Percentiles rank a stretch among this genome's conserved stretches.
Conservation (phyloP, 345 rosid genomes). For the Ailanthus altissimus region DNA sequence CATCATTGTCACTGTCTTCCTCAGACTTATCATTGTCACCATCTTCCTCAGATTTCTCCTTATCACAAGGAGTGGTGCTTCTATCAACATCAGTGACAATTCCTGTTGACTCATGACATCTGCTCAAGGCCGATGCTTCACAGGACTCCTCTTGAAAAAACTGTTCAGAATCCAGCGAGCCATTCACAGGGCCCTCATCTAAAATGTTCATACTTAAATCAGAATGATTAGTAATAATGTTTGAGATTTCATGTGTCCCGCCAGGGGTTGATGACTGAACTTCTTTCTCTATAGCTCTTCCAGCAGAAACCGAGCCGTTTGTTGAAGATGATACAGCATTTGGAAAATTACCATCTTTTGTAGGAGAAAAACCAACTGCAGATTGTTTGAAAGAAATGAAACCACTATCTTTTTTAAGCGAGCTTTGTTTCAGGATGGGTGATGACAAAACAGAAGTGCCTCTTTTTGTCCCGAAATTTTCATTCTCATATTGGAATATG, state of each 20-base stretch:
- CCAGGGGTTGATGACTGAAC: constrained; percentile 42
- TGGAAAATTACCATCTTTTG: constrained; percentile 44
- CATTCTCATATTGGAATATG: constrained; percentile 35
- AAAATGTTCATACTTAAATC: constrained; percentile 57
- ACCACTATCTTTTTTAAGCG: constrained; percentile 34
- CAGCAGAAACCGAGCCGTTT: constrained; percentile 51
- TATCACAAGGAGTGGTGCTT: constrained; percentile 52
- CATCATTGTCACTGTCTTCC: constrained; percentile 75
- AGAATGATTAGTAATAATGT: constrained; percentile 64
- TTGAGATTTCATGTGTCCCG: constrained; percentile 60
- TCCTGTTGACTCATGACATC: constrained; percentile 40
- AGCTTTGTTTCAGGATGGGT: constrained; percentile 35
- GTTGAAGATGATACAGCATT: constrained; percentile 42
- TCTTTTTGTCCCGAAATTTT: constrained; percentile 29
- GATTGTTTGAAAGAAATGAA: constrained; percentile 47
- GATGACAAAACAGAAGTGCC: constrained; percentile 43
- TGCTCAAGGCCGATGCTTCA: constrained; percentile 33
- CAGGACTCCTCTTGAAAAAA: constrained; percentile 76
- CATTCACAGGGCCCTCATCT: constrained; percentile 52
- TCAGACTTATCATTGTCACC: constrained; percentile 59
- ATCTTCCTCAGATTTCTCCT: constrained; percentile 68
- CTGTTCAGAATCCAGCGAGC: constrained; percentile 62
- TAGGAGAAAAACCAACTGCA: constrained; percentile 38
- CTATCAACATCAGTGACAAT: constrained; percentile 43
- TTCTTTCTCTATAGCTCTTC: constrained; percentile 47